Evolutionary conservation across 1,139 yeast genomes (phyloP).

Genomic region (Arxiozyma bovina): DNA sequence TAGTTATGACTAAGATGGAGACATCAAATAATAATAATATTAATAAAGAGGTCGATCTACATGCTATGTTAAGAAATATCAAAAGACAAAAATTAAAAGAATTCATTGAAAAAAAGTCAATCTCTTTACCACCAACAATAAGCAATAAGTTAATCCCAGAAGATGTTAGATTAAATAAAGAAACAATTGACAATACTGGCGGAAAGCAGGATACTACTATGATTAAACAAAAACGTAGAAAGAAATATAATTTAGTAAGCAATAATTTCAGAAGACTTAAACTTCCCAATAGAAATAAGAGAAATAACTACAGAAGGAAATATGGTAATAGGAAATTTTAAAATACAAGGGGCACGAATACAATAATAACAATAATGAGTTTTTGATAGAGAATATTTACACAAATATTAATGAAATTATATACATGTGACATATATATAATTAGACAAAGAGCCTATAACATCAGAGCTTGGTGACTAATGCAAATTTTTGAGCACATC

Average conservation of each 20-base stretch:
- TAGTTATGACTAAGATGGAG: not conserved
- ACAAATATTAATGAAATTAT: not conserved
- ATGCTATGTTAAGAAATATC: constrained; percentile 21
- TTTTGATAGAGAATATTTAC: not conserved
- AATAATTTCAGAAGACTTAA: constrained; percentile 30
- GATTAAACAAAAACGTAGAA: constrained; percentile 14
- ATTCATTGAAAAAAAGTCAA: constrained; percentile 11
- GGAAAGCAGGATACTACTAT: not conserved
- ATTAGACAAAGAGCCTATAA: not conserved
- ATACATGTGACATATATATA: constrained; percentile 4
- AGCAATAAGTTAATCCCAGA: constrained; percentile 1
- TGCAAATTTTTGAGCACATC: constrained; percentile 13
- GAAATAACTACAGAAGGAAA: constrained; percentile 17
- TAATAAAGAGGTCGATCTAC: constrained; percentile 13
- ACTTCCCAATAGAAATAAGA: constrained; percentile 20
- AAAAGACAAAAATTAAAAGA: constrained; percentile 22
- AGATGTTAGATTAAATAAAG: constrained; percentile 7
- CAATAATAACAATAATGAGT: no score
- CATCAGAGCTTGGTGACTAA: not conserved
- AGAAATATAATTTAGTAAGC: constrained; percentile 31
- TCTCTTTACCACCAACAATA: not conserved
- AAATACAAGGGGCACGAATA: not conserved
- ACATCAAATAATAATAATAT: constrained; percentile 4
- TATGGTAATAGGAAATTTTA: not conserved
- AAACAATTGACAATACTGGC: constrained; percentile 5